phyloP scores from a whole-genome alignment of 108 stramenopile genomes.

The Nitzschia inconspicua region DNA sequence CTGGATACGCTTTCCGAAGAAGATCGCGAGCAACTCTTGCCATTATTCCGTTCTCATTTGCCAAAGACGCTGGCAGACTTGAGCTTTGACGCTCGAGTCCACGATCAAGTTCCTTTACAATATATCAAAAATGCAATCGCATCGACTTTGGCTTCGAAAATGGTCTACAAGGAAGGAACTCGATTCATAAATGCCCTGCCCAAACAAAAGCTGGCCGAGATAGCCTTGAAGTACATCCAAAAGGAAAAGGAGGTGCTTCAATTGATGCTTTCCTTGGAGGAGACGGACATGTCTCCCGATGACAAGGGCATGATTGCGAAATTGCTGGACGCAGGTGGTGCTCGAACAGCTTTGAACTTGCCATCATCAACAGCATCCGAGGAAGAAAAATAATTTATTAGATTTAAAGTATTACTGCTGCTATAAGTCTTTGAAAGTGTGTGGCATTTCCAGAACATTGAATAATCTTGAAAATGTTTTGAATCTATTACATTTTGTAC shows the following conservation, averaged over 20 bases:
- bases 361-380: slow-evolving; percentile 4
- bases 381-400: too few relatives aligned
- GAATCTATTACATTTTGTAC: too few relatives aligned
- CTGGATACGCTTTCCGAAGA: slow-evolving; percentile 66
- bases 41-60: slow-evolving; percentile 84
- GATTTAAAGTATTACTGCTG: too few relatives aligned
- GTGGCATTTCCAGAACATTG: too few relatives aligned
- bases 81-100: slow-evolving; percentile 77
- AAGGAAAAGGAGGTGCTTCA: slow-evolving; percentile 74
- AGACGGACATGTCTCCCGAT: slow-evolving; percentile 54
- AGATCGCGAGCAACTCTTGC: slow-evolving; percentile 67
- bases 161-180: slow-evolving; percentile 97
- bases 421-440: too few relatives aligned
- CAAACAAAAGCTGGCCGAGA: slow-evolving; percentile 56
- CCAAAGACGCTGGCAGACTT: slow-evolving; percentile 88
- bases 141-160: slow-evolving; percentile 86
- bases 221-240: slow-evolving; percentile 74
- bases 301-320: slow-evolving; percentile 66
- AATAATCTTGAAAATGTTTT: too few relatives aligned
- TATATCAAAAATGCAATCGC: slow-evolving; percentile 95
- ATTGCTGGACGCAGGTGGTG: slow-evolving; percentile 80
- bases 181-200: slow-evolving; percentile 83
- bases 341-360: slow-evolving; percentile 64
- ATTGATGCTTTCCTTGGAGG: slow-evolving; percentile 51
- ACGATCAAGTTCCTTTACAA: slow-evolving; percentile 76